Percentiles rank a stretch among this genome's conserved stretches.
Conservation (phyloP, 2,329 filamentous ascomycete genomes). For the Pseudocercospora vitis region DNA sequence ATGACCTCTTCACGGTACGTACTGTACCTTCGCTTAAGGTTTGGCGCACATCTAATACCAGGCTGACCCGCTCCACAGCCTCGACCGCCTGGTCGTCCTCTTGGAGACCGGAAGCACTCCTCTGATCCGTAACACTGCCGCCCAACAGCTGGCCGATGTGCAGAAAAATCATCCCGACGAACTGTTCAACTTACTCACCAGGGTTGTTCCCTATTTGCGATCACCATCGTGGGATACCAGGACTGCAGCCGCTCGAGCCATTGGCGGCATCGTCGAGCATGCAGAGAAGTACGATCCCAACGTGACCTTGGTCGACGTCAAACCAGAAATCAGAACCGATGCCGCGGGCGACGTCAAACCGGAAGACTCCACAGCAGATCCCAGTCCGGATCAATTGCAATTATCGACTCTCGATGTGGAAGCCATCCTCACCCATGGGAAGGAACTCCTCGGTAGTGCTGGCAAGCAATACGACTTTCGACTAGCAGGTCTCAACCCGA, state of each 20-base stretch:
- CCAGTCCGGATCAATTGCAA: conserved; percentile 59
- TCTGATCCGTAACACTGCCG: conserved; percentile 93
- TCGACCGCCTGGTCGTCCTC: conserved; percentile 62
- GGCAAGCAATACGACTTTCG: conserved; percentile 82
- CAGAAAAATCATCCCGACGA: conserved; percentile 98
- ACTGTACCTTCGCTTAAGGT: conserved; percentile 8
- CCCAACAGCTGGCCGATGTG: conserved; percentile 94
- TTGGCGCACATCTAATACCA: conserved; percentile 5
- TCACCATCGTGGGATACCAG: conserved; percentile 98
- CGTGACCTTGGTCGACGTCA: conserved; percentile 32
- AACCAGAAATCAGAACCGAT: conserved; percentile 41
- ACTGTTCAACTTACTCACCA: conserved; percentile 88
- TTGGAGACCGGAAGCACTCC: conserved; percentile 96
- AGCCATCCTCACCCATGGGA: conserved; percentile 78
- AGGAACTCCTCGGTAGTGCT: conserved; percentile 76
- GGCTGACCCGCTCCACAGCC: conserved; percentile 31
- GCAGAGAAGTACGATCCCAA: conserved; percentile 84
- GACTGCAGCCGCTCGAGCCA: conserved; percentile 86
- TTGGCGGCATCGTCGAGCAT: conserved; percentile 91
- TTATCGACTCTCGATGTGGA: conserved; percentile 75
- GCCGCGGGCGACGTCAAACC: conserved; percentile 54
- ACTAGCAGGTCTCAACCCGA: conserved; percentile 76
- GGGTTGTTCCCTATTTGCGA: conserved; percentile 91
- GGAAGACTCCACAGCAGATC: conserved; percentile 34
- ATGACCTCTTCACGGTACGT: conserved; percentile 32